A percentile compares a stretch with the other conserved stretches of the same genome.
These are phyloP conservation scores for Barnettozyma salicaria DNA, from an alignment of 805 yeast species.

Conservation along the genomic window DNA sequence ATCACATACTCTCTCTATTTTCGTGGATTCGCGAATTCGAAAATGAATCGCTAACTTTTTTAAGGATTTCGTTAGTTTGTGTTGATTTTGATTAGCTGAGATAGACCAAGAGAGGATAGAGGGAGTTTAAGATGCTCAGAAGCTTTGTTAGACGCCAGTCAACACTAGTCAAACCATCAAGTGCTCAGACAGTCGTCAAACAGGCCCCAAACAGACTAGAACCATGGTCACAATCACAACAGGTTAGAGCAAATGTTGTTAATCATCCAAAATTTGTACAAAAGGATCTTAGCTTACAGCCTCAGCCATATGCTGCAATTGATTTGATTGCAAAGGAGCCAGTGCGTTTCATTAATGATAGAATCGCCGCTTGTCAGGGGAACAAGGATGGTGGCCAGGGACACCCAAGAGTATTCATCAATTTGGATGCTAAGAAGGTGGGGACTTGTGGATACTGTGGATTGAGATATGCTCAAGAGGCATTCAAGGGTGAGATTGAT, in stretches of 20 bases:
- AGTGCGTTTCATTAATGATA: slow-evolving; percentile 48
- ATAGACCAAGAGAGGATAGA: too few species aligned
- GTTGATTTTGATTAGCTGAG: too few species aligned
- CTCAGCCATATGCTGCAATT: slow-evolving; percentile 78
- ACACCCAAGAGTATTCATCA: slow-evolving; percentile 78
- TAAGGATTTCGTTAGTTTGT: too few species aligned
- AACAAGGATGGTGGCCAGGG: slow-evolving; percentile 68
- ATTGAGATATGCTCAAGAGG: slow-evolving; percentile 40
- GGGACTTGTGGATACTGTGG: slow-evolving; percentile 82
- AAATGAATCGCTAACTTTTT: too few species aligned
- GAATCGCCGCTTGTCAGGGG: slow-evolving; percentile 80
- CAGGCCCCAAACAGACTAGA: slow-evolving; percentile 75
- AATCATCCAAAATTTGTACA: slow-evolving; percentile 49
- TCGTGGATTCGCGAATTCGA: too few species aligned
- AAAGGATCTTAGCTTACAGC: slow-evolving; percentile 60
- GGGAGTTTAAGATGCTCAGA: slow-evolving; percentile 1
- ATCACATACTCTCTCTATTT: too few species aligned
- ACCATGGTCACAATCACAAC: slow-evolving; percentile 70
- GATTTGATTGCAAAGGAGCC: slow-evolving; percentile 76
- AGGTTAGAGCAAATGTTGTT: slow-evolving; percentile 12
- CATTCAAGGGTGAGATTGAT: slow-evolving; percentile 15
- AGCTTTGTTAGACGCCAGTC: slow-evolving; percentile 8
- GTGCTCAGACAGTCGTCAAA: slow-evolving; percentile 19
- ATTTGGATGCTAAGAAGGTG: slow-evolving; percentile 69
- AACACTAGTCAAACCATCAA: slow-evolving; percentile 1